Conservation (phyloP, 306 rosid genomes). For the Purshia tridentata region DNA sequence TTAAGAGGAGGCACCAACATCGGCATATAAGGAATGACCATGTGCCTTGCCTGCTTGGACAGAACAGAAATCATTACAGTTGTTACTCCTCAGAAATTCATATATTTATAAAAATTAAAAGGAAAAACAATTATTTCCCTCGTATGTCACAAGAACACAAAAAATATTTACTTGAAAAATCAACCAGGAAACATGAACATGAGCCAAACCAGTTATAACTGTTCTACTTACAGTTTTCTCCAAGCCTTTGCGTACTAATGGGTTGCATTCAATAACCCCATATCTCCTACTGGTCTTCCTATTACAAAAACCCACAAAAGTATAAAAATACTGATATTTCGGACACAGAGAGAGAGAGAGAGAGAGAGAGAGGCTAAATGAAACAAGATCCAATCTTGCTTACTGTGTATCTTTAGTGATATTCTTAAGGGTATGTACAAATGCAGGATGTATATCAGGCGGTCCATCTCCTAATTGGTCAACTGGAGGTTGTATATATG, state of each 20-base stretch:
- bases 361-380: neutral
- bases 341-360: neutral
- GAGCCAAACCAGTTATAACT: neutral
- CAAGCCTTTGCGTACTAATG: slow-evolving; percentile 68
- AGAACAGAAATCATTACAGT: slow-evolving; percentile 25
- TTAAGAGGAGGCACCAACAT: slow-evolving; percentile 88
- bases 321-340: neutral
- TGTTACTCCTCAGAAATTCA: slow-evolving; percentile 21
- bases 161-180: neutral
- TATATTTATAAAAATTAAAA: neutral
- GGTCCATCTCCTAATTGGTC: slow-evolving; percentile 71
- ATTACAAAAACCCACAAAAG: slow-evolving; percentile 20
- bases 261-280: slow-evolving; percentile 89
- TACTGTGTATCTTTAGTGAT: slow-evolving; percentile 56
- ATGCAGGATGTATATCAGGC: slow-evolving; percentile 87
- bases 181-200: neutral
- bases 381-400: slow-evolving; percentile 34
- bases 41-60: slow-evolving; percentile 82
- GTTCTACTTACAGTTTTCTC: slow-evolving; percentile 75
- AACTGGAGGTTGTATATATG: slow-evolving; percentile 81
- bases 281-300: slow-evolving; percentile 75
- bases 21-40: slow-evolving; percentile 98
- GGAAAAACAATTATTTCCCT: neutral
- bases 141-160: neutral
- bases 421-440: slow-evolving; percentile 60